phyloP scores from a whole-genome alignment of 352 stramenopile genomes.

The Globisporangium orthogonon region DNA sequence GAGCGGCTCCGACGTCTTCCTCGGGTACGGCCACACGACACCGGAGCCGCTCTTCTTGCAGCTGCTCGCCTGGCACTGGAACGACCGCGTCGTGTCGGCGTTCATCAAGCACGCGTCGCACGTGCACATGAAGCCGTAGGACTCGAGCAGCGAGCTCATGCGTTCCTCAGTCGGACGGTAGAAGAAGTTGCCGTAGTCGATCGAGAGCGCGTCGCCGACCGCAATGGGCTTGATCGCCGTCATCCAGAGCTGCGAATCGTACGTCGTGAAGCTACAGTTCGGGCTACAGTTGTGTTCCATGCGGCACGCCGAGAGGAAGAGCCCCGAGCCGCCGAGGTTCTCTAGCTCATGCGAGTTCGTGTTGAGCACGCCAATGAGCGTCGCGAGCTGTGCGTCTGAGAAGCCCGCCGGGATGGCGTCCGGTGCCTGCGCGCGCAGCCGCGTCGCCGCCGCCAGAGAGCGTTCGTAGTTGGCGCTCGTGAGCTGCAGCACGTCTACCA shows the following conservation, averaged over 20 bases:
- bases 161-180: constrained; percentile 62
- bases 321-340: constrained; percentile 56
- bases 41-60: constrained; percentile 21
- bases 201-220: constrained; percentile 54
- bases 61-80: constrained; percentile 30
- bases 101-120: constrained; percentile 47
- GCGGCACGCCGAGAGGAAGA: constrained; percentile 64
- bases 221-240: constrained; percentile 63
- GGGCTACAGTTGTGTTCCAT: constrained; percentile 72
- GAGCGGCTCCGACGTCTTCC: constrained; percentile 9
- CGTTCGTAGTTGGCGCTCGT: constrained; percentile 38
- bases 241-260: constrained; percentile 65
- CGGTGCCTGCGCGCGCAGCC: constrained; percentile 35
- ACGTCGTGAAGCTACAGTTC: constrained; percentile 75
- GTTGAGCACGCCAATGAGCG: constrained; percentile 64
- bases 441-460: constrained; percentile 28
- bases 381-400: constrained; percentile 50
- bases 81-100: constrained; percentile 47
- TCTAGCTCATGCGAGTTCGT: constrained; percentile 74
- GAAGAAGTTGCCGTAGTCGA: constrained; percentile 80
- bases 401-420: constrained; percentile 54
- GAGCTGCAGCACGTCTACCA: constrained; percentile 40
- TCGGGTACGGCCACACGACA: constrained; percentile 41
- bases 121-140: constrained; percentile 59
- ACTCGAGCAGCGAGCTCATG: constrained; percentile 43